Evolutionary conservation across 2,329 filamentous ascomycete genomes (phyloP).

Genomic region (Phyllosticta paracitricarpa): DNA sequence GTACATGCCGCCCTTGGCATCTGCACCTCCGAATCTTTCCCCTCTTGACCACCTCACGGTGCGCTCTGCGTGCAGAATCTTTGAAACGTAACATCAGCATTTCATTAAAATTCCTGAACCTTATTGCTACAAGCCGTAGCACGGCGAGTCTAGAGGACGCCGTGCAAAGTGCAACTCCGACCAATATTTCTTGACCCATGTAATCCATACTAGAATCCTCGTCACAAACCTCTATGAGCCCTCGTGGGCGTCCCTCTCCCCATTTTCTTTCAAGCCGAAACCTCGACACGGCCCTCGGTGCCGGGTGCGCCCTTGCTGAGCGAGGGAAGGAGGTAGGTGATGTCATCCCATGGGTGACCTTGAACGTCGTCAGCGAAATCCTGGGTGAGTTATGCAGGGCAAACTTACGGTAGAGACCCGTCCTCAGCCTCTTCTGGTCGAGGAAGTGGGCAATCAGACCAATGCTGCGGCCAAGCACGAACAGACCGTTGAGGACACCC

Average conservation of each 20-base stretch:
- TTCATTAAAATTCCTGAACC: neutral
- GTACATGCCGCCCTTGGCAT: neutral
- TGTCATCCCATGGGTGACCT: slow-evolving; percentile 86
- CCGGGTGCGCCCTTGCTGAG: slow-evolving; percentile 26
- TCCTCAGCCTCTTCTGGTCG: slow-evolving; percentile 98
- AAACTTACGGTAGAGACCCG: slow-evolving; percentile 73
- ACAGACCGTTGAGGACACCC: slow-evolving; percentile 98
- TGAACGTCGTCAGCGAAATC: neutral
- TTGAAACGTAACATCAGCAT: neutral
- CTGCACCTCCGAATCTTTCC: neutral
- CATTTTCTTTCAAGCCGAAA: slow-evolving; percentile 12
- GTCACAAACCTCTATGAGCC: neutral
- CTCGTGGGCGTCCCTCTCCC: neutral
- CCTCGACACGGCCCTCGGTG: slow-evolving; percentile 33
- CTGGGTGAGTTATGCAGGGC: neutral
- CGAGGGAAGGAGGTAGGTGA: slow-evolving; percentile 49
- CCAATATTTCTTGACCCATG: neutral
- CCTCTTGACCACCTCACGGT: neutral
- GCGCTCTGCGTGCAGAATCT: neutral
- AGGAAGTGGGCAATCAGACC: slow-evolving; percentile 99
- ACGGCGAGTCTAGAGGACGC: slow-evolving; percentile 1
- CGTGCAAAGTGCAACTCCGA: neutral
- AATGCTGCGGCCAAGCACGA: slow-evolving; percentile 93
- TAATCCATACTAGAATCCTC: neutral
- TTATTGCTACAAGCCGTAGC: neutral